phyloP scores from a whole-genome alignment of 192 early-diverging fungal species.

The Entomortierella parvispora region DNA sequence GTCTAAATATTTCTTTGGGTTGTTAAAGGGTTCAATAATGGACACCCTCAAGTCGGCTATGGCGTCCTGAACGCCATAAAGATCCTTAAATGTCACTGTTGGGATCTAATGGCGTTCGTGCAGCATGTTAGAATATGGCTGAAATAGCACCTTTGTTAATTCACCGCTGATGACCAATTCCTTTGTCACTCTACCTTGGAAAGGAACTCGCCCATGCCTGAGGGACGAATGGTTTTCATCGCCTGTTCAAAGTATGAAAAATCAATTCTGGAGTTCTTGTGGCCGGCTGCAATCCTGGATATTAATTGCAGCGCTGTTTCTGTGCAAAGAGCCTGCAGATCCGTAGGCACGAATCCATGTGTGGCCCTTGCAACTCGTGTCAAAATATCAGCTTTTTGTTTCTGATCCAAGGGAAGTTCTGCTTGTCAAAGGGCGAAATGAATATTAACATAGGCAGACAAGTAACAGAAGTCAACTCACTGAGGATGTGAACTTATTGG shows the following conservation, averaged over 20 bases:
- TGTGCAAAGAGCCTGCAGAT: constrained; percentile 76
- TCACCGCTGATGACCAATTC: no score
- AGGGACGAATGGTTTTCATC: constrained; percentile 60
- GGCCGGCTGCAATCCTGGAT: constrained; percentile 45
- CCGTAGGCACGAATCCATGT: constrained; percentile 86
- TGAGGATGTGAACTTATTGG: not conserved
- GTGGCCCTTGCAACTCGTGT: constrained; percentile 58
- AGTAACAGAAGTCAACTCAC: not conserved
- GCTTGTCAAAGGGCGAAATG: not conserved
- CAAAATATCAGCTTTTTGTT: constrained; percentile 49
- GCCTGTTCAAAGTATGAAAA: constrained; percentile 55
- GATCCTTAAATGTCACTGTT: constrained; percentile 68
- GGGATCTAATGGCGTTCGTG: no score
- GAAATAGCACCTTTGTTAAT: no score
- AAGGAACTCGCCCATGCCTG: constrained; percentile 63
- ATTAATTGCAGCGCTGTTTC: constrained; percentile 59
- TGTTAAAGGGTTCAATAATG: constrained; percentile 65
- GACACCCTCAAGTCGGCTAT: constrained; percentile 70
- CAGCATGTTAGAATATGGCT: no score
- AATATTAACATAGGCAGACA: not conserved
- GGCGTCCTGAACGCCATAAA: constrained; percentile 81
- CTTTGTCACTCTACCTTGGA: constrained; percentile 50
- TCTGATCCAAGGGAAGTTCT: constrained; percentile 62
- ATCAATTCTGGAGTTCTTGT: constrained; percentile 26
- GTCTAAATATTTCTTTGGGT: constrained; percentile 60